phyloP scores from a whole-genome alignment of 768 basidiomycete genomes.

The Infundibulicybe gibba region DNA sequence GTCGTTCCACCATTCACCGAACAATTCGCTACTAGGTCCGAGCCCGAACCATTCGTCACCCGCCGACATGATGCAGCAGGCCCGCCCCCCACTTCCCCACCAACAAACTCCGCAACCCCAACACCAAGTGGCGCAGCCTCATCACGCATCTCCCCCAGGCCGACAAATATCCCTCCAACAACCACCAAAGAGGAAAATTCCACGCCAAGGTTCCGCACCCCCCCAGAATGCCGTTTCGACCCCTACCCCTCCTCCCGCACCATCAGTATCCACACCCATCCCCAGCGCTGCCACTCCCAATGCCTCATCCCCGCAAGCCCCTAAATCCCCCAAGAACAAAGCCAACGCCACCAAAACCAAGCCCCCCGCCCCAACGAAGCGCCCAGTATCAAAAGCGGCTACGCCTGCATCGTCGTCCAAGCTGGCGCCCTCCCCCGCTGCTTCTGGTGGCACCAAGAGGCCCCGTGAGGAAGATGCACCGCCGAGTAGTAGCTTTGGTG shows the following conservation, averaged over 20 bases:
- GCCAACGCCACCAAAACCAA: constrained; percentile 31
- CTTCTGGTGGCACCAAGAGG: constrained; percentile 37
- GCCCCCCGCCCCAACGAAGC: constrained; percentile 25
- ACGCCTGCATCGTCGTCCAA: constrained; percentile 19
- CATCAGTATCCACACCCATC: constrained; percentile 36
- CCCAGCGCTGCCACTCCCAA: constrained; percentile 50
- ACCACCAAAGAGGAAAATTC: constrained; percentile 23
- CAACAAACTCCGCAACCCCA: constrained; percentile 6
- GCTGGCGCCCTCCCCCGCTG: constrained; percentile 27
- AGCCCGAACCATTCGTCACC: background rate
- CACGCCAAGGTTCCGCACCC: constrained; percentile 12
- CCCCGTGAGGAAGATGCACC: constrained; percentile 49
- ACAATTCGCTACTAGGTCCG: background rate
- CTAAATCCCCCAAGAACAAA: constrained; percentile 70
- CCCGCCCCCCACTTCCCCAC: background rate
- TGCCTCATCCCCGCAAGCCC: constrained; percentile 58
- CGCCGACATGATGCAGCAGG: constrained; percentile 5
- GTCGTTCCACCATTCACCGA: constrained; percentile 1
- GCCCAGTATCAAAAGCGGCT: constrained; percentile 26
- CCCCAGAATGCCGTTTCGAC: constrained; percentile 27
- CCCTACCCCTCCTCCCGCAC: constrained; percentile 43
- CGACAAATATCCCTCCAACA: constrained; percentile 17
- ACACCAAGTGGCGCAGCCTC: background rate
- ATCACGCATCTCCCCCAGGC: constrained; percentile 16
- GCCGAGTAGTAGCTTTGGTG: constrained; percentile 18